phyloP scores from a whole-genome alignment of 2,329 filamentous ascomycete species.

The Metarhizium sp. region DNA sequence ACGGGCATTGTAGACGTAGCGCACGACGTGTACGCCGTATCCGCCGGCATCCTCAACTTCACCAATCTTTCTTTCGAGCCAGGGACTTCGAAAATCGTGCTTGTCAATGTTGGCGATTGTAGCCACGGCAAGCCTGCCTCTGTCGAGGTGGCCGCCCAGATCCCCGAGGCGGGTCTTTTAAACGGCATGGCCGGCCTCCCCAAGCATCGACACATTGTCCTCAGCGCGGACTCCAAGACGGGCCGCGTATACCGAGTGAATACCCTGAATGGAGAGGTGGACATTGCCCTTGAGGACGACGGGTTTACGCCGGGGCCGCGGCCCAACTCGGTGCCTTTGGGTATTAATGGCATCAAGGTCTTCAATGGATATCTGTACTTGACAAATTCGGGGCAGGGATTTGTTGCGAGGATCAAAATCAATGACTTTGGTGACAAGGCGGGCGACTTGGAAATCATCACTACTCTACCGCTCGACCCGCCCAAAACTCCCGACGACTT shows the following conservation, averaged over 20 bases:
- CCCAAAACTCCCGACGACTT: slow-evolving; percentile 10
- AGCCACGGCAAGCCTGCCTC: neutral
- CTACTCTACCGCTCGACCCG: neutral
- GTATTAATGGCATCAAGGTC: slow-evolving; percentile 13
- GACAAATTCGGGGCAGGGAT: slow-evolving; percentile 9
- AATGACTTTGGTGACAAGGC: neutral
- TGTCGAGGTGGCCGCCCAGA: slow-evolving; percentile 2
- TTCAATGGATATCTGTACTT: slow-evolving; percentile 12
- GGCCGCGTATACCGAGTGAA: slow-evolving; percentile 11
- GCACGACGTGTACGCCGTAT: too few species aligned
- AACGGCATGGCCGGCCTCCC: slow-evolving; percentile 15
- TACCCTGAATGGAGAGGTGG: slow-evolving; percentile 7
- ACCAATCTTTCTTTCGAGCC: neutral
- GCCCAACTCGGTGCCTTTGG: slow-evolving; percentile 7
- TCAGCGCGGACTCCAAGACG: slow-evolving; percentile 10
- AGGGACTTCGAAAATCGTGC: slow-evolving; percentile 8
- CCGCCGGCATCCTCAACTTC: too few species aligned
- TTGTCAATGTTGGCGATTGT: slow-evolving; percentile 2
- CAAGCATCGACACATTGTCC: slow-evolving; percentile 7
- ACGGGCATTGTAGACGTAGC: slow-evolving; percentile 8
- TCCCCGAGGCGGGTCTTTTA: slow-evolving; percentile 8
- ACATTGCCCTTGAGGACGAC: slow-evolving; percentile 8
- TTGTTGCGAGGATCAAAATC: slow-evolving; percentile 9
- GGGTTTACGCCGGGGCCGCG: neutral
- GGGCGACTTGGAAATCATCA: slow-evolving; percentile 8